Evolutionary conservation across 768 basidiomycete species (phyloP).

Genomic region (Chiua virens): DNA sequence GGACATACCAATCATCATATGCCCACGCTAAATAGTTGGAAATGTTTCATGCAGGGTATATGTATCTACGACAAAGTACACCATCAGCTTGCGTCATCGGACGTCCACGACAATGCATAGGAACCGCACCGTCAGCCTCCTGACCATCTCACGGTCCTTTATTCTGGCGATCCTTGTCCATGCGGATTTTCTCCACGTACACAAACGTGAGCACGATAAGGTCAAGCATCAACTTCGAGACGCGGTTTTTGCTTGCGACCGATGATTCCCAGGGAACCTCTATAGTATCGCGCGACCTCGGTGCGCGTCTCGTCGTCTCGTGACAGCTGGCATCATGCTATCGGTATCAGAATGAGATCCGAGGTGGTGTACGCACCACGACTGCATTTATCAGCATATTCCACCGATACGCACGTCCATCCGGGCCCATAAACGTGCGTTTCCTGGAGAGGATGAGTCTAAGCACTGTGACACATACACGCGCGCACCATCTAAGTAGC

Average conservation of each 20-base stretch:
- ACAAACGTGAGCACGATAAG: constrained; percentile 30
- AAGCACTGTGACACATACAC: background rate
- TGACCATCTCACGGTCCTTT: constrained; percentile 1
- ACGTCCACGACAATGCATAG: background rate
- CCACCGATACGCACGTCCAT: constrained; percentile 37
- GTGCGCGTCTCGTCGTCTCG: constrained; percentile 11
- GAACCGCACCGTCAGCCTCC: background rate
- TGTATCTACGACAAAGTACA: constrained; percentile 10
- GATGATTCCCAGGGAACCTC: constrained; percentile 18
- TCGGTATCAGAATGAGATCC: background rate
- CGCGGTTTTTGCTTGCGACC: constrained; percentile 17
- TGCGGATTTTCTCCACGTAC: constrained; percentile 32
- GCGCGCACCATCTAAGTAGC: constrained; percentile 23
- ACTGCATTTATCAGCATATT: constrained; percentile 13
- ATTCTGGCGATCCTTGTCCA: constrained; percentile 20
- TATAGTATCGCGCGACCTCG: constrained; percentile 22
- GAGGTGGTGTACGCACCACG: constrained; percentile 13
- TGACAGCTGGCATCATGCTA: constrained; percentile 14
- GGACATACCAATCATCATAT: background rate
- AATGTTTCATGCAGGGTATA: background rate
- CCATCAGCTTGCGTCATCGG: background rate
- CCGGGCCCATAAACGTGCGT: constrained; percentile 34
- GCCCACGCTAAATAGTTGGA: background rate
- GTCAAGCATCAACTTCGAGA: constrained; percentile 28
- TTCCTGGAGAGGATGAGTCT: constrained; percentile 9